Evolutionary conservation across 768 basidiomycete species (phyloP).

Genomic region (Coprinopsis strossmayeri): DNA sequence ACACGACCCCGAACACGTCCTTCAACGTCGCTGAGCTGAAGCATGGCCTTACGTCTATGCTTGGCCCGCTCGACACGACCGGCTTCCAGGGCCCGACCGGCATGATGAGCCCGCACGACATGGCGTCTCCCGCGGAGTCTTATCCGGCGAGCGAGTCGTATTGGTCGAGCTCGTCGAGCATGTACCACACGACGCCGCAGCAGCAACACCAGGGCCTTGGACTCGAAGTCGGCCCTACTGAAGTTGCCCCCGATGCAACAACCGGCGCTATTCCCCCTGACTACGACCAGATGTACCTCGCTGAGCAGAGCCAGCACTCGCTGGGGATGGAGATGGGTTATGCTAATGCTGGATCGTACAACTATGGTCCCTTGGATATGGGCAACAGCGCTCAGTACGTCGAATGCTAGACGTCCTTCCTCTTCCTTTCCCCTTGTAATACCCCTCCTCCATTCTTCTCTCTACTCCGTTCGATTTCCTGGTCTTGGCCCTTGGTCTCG

Average conservation of each 20-base stretch:
- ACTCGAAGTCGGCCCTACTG: neutral
- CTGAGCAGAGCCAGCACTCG: neutral
- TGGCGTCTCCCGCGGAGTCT: slow-evolving; percentile 1
- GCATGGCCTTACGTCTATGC: slow-evolving; percentile 1
- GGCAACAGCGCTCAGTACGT: slow-evolving; percentile 1
- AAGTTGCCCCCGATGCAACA: neutral
- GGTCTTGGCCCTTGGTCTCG: neutral
- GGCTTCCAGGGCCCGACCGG: slow-evolving; percentile 1
- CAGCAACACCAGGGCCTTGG: neutral
- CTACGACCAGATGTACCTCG: slow-evolving; percentile 1
- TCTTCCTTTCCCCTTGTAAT: neutral
- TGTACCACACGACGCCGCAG: neutral
- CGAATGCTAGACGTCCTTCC: neutral
- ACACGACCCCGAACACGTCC: slow-evolving; percentile 1
- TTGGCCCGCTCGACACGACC: neutral
- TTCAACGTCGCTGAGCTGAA: slow-evolving; percentile 4
- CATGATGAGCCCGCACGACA: slow-evolving; percentile 6
- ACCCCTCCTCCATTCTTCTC: neutral
- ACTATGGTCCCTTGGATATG: neutral
- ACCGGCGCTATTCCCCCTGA: neutral
- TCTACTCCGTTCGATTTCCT: neutral
- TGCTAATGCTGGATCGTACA: neutral
- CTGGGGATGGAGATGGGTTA: neutral
- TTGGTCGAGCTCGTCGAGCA: no score
- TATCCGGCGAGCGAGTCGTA: slow-evolving; percentile 5